phyloP scores from a whole-genome alignment of 257 asterid genomes.

The Paulownia fortunei region DNA sequence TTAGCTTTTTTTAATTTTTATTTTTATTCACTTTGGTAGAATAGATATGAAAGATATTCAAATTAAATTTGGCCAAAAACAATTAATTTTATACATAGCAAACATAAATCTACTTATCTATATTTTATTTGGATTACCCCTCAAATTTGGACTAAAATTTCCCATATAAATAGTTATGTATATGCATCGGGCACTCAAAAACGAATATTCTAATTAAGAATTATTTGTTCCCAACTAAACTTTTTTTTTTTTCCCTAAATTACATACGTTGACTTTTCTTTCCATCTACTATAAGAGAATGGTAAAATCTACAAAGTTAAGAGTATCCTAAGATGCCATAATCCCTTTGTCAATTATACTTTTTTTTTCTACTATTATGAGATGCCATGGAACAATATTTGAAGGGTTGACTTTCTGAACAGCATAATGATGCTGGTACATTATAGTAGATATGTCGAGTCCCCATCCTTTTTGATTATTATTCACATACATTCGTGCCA shows the following conservation, averaged over 20 bases:
- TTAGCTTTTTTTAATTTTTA: no score
- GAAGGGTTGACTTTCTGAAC: slow-evolving; percentile 37
- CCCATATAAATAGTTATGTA: no score
- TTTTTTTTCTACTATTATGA: background rate
- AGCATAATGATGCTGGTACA: background rate
- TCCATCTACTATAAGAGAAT: background rate
- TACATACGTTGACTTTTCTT: background rate
- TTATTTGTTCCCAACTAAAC: background rate
- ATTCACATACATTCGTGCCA: slow-evolving; percentile 29
- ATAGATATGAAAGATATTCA: no score
- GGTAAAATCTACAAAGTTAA: background rate
- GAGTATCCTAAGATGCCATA: background rate
- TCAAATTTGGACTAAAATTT: no score
- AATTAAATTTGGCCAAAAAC: no score
- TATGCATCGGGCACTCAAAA: no score
- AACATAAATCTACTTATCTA: no score
- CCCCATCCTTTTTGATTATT: slow-evolving; percentile 30
- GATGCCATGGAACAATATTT: slow-evolving; percentile 29
- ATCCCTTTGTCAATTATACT: background rate
- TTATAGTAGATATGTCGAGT: slow-evolving; percentile 22
- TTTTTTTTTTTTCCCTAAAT: background rate
- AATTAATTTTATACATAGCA: no score
- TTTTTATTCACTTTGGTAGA: no score
- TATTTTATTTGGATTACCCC: no score
- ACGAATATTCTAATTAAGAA: background rate